Evolutionary conservation across 345 rosid species (phyloP), one percentile per base, ranked within the genome.

Genomic region (Moringa oleifera): DNA sequence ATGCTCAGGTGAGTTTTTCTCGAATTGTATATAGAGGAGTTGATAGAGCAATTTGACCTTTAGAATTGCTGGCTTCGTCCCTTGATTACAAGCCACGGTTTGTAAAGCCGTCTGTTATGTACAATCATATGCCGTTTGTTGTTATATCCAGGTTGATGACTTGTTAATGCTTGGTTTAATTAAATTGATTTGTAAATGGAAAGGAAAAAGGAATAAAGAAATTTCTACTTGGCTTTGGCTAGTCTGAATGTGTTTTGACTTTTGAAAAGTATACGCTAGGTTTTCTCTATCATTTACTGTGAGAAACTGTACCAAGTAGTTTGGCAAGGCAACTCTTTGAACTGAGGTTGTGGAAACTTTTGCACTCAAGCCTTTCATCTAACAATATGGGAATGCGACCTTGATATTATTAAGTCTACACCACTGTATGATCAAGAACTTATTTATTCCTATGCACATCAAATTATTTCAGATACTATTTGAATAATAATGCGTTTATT

Each of bases 1-100:
- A 90, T 71, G 78, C 79, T 3, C 92, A 88, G 91, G 98, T 93
- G 68, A 71, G 89, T 67, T 31, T 64, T 57, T 23, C 17, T 11
- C 17, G 1, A 4, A 41, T 41, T 4, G 33, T 41, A 4, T 41
- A 41, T 11, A 41, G 8, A 11, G 47, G 9, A 41, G 47, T 41
- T 9, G 12, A 41, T 41, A 11, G 12, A 41, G 47, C 16, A 1
- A 41, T 41, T 15, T 41, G 1, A 15, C 16, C 12, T 4, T 41
- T 15, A 15, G 6, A 41, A 4, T 41, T 41, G 47, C 47, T 1
- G 9, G 12, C 12, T 41, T 41, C 5, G 8, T 2, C 3, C 33
- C 8, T 28, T 28, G 8, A 28, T 28, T 28, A 3, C 33, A 28
- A 8, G 3, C 13, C 47, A 41, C 12, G 6, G 17, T 41, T 16